Evolutionary conservation across 2,329 filamentous ascomycete genomes (phyloP).

Genomic region (Colletotrichum viniferum): DNA sequence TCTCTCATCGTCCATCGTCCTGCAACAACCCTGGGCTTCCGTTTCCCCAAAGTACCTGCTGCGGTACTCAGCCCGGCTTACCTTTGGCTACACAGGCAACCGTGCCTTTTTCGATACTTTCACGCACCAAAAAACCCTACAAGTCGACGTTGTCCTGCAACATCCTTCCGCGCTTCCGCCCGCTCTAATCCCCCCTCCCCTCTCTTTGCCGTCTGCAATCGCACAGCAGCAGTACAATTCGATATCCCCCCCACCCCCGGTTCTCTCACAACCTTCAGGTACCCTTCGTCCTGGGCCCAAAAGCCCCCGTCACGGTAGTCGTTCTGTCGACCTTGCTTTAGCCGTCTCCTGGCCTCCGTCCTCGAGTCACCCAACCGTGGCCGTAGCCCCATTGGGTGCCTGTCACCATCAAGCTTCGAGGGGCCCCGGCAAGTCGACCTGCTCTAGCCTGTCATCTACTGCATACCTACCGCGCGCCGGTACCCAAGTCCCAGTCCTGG

Average conservation of each 20-base stretch:
- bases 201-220: background rate
- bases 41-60: background rate
- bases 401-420: conserved; percentile 26
- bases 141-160: conserved; percentile 8
- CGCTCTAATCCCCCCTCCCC: background rate
- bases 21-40: background rate
- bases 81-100: background rate
- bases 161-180: conserved; percentile 9
- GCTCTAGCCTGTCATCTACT: conserved; percentile 21
- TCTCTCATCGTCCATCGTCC: background rate
- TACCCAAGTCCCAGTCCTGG: background rate
- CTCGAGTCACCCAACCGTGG: conserved; percentile 14
- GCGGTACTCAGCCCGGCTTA: background rate
- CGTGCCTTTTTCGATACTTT: background rate
- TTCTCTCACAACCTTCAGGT: background rate
- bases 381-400: conserved; percentile 22
- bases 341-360: background rate
- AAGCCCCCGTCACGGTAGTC: conserved; percentile 10
- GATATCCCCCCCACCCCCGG: background rate
- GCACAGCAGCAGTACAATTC: background rate
- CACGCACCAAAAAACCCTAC: background rate
- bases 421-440: conserved; percentile 20
- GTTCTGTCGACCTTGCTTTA: conserved; percentile 11
- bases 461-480: conserved; percentile 13
- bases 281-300: background rate